These are phyloP conservation scores for Hibiscus syriacus DNA, from an alignment of 345 rosid species.

Conservation along the genomic window DNA sequence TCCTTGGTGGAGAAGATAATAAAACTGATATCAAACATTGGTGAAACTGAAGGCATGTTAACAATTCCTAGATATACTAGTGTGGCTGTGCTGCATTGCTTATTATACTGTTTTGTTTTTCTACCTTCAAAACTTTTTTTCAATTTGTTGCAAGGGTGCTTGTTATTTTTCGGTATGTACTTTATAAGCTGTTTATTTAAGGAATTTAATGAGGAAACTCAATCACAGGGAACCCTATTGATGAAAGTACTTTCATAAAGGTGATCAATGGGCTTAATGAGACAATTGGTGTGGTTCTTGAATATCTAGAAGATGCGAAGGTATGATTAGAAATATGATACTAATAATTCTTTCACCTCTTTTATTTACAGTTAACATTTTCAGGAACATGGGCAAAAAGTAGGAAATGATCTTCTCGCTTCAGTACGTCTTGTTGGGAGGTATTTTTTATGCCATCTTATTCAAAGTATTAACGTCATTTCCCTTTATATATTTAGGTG, in stretches of 20 bases:
- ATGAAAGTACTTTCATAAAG: constrained; percentile 41
- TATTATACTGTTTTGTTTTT: not conserved
- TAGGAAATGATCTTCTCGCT: constrained; percentile 88
- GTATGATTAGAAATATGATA: constrained; percentile 22
- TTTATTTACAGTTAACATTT: constrained; percentile 12
- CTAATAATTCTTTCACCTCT: constrained; percentile 10
- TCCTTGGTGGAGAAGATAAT: constrained; percentile 83
- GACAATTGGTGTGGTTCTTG: constrained; percentile 58
- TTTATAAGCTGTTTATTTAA: not conserved
- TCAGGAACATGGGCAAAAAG: constrained; percentile 75
- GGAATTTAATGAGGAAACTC: constrained; percentile 9
- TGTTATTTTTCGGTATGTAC: not conserved
- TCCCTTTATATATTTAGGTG: not conserved
- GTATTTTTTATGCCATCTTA: constrained; percentile 28
- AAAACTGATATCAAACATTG: constrained; percentile 42
- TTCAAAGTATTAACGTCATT: not conserved
- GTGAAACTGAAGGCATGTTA: constrained; percentile 52
- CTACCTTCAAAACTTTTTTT: not conserved
- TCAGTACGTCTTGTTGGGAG: constrained; percentile 82
- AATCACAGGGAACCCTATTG: constrained; percentile 35
- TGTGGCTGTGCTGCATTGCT: not conserved
- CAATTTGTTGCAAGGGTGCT: not conserved
- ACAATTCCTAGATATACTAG: not conserved
- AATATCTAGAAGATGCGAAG: constrained; percentile 82
- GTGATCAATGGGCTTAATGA: constrained; percentile 64